Evolutionary conservation across 768 basidiomycete genomes (phyloP), one percentile per base, ranked within the genome.

Genomic region (Lactarius deliciosus): DNA sequence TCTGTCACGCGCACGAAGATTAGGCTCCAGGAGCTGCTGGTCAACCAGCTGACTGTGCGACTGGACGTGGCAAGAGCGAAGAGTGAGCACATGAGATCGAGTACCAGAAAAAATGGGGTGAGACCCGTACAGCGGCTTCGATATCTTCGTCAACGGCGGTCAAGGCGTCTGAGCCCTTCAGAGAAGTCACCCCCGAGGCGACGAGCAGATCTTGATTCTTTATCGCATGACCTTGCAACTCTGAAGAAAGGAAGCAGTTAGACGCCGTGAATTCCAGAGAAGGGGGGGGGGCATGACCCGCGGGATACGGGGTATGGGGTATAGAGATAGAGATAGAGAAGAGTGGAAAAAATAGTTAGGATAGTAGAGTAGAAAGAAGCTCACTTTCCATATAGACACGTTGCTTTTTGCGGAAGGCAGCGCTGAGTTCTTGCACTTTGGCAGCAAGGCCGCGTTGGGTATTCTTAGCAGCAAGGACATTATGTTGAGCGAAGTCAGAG

Each of bases 361-460:
- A 20, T 20, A 43, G 41, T 56, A 60, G 41, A 69, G 69, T 69
- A 66, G 68, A 67, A 61, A 62, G 70, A 63, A 84, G 22, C 96
- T 78, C 75, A 96, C 97, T 96, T 79, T 97, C 91, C 91, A 99
- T 91, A 77, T 98, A 98, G 38, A 96, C 91, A 66, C 94, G 88
- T 78, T 99, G 97, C 80, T 96, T 98, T 82, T 97, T 98, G 69
- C 97, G 86, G 75, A 99, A 98, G 15, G 87, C 81, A 25, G 89
- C 90, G 72, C 94, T 96, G 61, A 95, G 82, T 72, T 94, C 93
- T 79, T 98, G 97, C 15, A 98, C 86, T 76, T 94, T 94, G 43
- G 92, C 94, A n/a, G 97, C 97, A 61, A 99, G 85, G 25, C 89
- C 95, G 50, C 94, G 86, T 76, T 98, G 97, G 25, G 98, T 92